Base-by-base conservation (phyloP, 225 moss, liverwort and hornwort species). In the Lunularia cruciata region DNA sequence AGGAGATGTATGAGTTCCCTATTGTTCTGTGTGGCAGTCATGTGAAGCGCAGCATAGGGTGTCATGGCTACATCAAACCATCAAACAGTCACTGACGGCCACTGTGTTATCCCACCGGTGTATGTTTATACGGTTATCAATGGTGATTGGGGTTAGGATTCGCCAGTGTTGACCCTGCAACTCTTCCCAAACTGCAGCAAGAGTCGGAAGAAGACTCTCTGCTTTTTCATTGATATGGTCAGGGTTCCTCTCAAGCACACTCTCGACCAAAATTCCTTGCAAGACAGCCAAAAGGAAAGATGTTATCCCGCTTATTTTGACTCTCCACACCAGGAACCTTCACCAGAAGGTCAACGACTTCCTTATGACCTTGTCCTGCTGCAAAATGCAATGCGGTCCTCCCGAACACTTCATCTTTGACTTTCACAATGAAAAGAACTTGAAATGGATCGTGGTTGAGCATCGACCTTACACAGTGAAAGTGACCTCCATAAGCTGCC, bases 401-500 rank as follows among this genome's bases (percentile, higher is more conserved):
- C 12, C 1, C 28, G 25, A 56, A 56, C 11, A 56, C 15, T 11
- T 56, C 12, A 16, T 56, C 56, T 56, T 56, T 27, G 28, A 26
- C 20, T 3, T 56, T 56, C 56, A 56, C 56, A 26, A 26, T 7
- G 0, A 23, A 8, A 23, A 23, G 26, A 36, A 22, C 22, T 63
- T 40, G n/a, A 40, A 40, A 28, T 2, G 31, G 2, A 20, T 20
- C 31, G 36, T 18, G 36, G n/a, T n/a, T n/a, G n/a, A 22, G 20
- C 19, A 51, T n/a, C 0, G 23, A 8, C 51, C 8, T 0, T 18
- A 51, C 20, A 23, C 20, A n/a, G 2, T 51, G 8, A 22, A n/a
- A 51, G 49, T 68, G 67, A n/a, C 67, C 67, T 22, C 46, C 47
- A 11, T 49, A 32, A 18, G 67, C 67, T 12, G 47, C 47, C 10